phyloP scores from a whole-genome alignment of 805 yeast species.

The Candida alai region DNA sequence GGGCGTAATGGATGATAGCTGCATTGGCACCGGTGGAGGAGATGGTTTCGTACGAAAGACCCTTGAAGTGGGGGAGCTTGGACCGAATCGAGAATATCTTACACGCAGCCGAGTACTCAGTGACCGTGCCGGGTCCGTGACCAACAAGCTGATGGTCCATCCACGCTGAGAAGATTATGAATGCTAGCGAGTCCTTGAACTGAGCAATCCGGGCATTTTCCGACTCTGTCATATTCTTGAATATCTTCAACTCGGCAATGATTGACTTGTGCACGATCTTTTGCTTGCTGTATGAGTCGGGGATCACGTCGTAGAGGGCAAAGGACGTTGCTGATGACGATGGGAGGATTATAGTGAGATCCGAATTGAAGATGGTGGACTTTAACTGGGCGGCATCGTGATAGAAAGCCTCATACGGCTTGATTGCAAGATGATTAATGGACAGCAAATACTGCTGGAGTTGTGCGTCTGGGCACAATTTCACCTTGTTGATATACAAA shows the following conservation, averaged over 20 bases:
- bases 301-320: conserved; percentile 29
- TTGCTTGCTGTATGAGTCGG: conserved; percentile 23
- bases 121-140: conserved; percentile 37
- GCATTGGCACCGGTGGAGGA: conserved; percentile 75
- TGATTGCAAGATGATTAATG: conserved; percentile 33
- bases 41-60: conserved; percentile 72
- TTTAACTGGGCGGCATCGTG: conserved; percentile 39
- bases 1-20: conserved; percentile 73
- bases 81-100: conserved; percentile 55
- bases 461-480: conserved; percentile 30
- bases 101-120: conserved; percentile 64
- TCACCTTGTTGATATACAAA: conserved; percentile 53
- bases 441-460: conserved; percentile 20
- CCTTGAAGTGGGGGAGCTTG: conserved; percentile 52
- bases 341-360: conserved; percentile 29
- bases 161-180: conserved; percentile 79
- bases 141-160: conserved; percentile 53
- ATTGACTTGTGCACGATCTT: conserved; percentile 26
- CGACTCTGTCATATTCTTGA: conserved; percentile 72
- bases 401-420: conserved; percentile 58
- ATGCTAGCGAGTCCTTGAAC: conserved; percentile 75
- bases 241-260: conserved; percentile 55
- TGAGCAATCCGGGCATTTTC: conserved; percentile 74
- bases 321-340: conserved; percentile 24
- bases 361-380: conserved; percentile 14